Conservation (phyloP, 2,329 filamentous ascomycete genomes). For the Aureobasidium pullulans region DNA sequence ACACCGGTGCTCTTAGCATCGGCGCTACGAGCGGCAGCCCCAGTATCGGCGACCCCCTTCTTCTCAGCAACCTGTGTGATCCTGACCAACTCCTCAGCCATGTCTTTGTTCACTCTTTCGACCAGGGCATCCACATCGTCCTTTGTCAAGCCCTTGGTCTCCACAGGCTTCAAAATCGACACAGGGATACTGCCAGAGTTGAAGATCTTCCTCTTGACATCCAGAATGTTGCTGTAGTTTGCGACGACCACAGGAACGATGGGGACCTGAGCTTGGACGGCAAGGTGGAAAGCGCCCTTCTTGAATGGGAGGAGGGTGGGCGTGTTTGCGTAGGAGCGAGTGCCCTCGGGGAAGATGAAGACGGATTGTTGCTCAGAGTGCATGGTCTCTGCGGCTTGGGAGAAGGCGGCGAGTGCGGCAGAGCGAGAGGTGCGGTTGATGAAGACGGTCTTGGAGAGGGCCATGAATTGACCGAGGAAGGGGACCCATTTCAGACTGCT, state of each 20-base stretch:
- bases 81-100: slow-evolving; percentile 55
- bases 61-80: slow-evolving; percentile 29
- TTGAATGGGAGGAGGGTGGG: slow-evolving; percentile 90
- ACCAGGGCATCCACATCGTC: slow-evolving; percentile 72
- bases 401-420: slow-evolving; percentile 78
- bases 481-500: slow-evolving; percentile 70
- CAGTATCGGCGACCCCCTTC: background rate
- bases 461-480: slow-evolving; percentile 88
- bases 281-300: slow-evolving; percentile 96
- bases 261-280: slow-evolving; percentile 86
- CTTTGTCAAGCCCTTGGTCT: slow-evolving; percentile 63
- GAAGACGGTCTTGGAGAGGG: slow-evolving; percentile 81
- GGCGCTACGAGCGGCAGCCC: background rate
- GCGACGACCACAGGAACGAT: slow-evolving; percentile 69
- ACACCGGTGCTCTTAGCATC: background rate
- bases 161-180: slow-evolving; percentile 70
- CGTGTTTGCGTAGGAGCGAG: slow-evolving; percentile 77
- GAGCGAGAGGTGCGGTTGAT: slow-evolving; percentile 83
- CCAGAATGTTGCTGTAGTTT: slow-evolving; percentile 43
- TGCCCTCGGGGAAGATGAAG: slow-evolving; percentile 88
- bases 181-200: slow-evolving; percentile 48
- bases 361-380: slow-evolving; percentile 58
- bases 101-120: slow-evolving; percentile 60
- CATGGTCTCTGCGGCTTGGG: slow-evolving; percentile 75
- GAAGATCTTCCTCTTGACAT: slow-evolving; percentile 37